A percentile compares a stretch with the other conserved stretches of the same genome.
Evolutionary conservation across 257 asterid genomes (phyloP).

Genomic region (Solanum chiquidenum): DNA sequence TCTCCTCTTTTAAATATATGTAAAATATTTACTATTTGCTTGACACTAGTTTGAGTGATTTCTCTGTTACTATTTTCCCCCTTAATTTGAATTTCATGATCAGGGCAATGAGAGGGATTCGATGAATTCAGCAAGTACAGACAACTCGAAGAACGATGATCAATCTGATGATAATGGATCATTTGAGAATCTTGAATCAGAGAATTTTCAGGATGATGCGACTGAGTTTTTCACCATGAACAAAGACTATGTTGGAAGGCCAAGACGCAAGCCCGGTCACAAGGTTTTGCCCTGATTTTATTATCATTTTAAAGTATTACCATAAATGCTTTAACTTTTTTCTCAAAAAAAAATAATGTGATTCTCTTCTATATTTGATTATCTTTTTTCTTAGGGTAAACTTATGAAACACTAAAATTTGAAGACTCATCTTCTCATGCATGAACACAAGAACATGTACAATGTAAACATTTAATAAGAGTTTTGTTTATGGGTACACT

Average conservation of each 20-base stretch:
- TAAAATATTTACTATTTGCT: neutral
- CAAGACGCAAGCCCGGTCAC: neutral
- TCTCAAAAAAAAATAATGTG: too few relatives aligned
- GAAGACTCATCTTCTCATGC: neutral
- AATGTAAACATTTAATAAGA: too few relatives aligned
- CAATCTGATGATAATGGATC: neutral
- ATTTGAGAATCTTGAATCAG: neutral
- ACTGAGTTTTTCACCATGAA: neutral
- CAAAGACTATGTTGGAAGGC: conserved; percentile 1
- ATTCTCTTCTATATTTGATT: neutral
- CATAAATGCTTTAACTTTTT: too few relatives aligned
- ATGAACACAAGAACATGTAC: too few relatives aligned
- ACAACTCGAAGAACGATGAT: neutral
- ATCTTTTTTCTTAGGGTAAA: neutral
- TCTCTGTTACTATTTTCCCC: neutral
- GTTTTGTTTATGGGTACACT: neutral
- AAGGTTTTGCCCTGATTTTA: neutral
- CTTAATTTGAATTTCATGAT: neutral
- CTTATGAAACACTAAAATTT: neutral
- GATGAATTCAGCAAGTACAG: neutral
- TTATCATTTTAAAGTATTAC: too few relatives aligned
- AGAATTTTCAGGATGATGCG: neutral
- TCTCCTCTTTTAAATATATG: neutral
- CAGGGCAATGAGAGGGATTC: neutral
- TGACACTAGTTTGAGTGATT: neutral